Evolutionary conservation across 306 rosid species (phyloP), one percentile per base, ranked within the genome.

Genomic region (Chamaecrista fasciculata): DNA sequence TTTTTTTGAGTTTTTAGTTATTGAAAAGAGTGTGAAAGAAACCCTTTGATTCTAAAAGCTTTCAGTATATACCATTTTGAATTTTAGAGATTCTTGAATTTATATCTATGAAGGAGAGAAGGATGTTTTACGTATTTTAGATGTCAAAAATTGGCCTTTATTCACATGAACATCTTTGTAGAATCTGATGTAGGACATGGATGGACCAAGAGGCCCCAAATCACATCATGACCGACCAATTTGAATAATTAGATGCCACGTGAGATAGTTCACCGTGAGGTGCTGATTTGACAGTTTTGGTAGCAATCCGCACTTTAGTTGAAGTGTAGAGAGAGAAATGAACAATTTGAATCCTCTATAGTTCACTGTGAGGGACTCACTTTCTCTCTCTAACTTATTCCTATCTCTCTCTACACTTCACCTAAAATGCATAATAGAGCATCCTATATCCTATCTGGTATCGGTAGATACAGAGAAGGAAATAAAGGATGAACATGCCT

Each of bases 221-320:
- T 67, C 64, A 71, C 52, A 71, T 60, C 55, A 66, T 61, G 34
- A 58, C 68, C 71, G 26, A 73, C 29, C 51, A 37, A 11, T 24
- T 52, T 57, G 4, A 48, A 71, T 29, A 33, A 44, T 65, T 52
- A 42, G 58, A 62, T 47, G 74, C 48, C 74, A 73, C 67, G 19
- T 75, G 67, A 70, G 69, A 69, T 49, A 53, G 55, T 68, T 53
- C 78, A 50, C 3, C 33, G 34, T 56, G 23, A 55, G 55, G 23
- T 65, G 78, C 80, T 51, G 68, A 77, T 66, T 8, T 31, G 75
- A 75, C 75, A 70, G 73, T 69, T 26, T n/a, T n/a, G n/a, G n/a
- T n/a, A n/a, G n/a, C n/a, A n/a, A n/a, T n/a, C n/a, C n/a, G n/a
- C n/a, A n/a, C n/a, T n/a, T n/a, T n/a, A n/a, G n/a, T n/a, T n/a